phyloP scores from a whole-genome alignment of 2,329 filamentous ascomycete species.

The Blastomyces gilchristii region DNA sequence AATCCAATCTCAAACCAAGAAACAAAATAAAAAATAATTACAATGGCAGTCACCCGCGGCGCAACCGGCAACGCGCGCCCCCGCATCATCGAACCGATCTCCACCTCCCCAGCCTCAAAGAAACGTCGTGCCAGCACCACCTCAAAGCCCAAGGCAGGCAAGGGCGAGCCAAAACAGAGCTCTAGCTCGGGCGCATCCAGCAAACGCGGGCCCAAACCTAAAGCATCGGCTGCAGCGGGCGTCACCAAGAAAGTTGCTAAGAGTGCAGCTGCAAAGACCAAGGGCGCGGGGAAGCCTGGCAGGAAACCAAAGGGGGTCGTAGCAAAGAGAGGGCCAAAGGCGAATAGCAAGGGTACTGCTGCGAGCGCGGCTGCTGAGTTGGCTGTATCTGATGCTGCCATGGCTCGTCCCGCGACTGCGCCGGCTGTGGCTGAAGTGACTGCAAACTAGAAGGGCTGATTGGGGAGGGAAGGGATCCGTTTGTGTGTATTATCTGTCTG shows the following conservation, averaged over 20 bases:
- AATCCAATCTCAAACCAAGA: background rate
- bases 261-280: background rate
- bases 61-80: constrained; percentile 9
- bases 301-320: background rate
- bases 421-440: background rate
- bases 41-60: constrained; percentile 9
- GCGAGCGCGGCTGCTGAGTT: background rate
- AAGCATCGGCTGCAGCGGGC: background rate
- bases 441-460: background rate
- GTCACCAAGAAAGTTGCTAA: background rate
- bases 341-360: background rate
- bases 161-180: background rate
- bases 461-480: background rate
- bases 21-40: background rate
- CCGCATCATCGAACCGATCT: constrained; percentile 7
- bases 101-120: constrained; percentile 1
- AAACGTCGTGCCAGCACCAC: constrained; percentile 1
- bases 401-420: background rate
- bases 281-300: background rate
- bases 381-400: background rate
- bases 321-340: background rate
- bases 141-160: background rate
- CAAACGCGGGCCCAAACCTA: constrained; percentile 4
- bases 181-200: background rate
- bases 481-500: background rate